These are phyloP conservation scores for Boletus pseudopeckii DNA, from an alignment of 768 basidiomycete genomes.

Conservation along the genomic window DNA sequence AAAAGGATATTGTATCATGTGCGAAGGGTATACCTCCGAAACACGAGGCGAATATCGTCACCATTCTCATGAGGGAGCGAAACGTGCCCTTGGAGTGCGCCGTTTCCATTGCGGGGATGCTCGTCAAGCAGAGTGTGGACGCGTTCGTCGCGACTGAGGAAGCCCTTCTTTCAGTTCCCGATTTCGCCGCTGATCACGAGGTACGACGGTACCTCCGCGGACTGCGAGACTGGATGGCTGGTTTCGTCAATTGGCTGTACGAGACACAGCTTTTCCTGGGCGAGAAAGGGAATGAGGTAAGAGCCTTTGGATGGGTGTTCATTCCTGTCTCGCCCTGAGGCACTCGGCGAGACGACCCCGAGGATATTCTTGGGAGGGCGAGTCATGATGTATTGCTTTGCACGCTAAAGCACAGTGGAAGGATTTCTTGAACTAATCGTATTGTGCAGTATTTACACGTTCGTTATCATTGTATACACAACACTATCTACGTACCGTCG, in stretches of 20 bases:
- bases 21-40: slow-evolving; percentile 40
- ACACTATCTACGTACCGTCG: background rate
- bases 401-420: background rate
- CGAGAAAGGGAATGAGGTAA: slow-evolving; percentile 52
- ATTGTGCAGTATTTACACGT: background rate
- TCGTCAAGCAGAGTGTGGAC: slow-evolving; percentile 29
- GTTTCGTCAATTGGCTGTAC: slow-evolving; percentile 62
- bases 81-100: slow-evolving; percentile 50
- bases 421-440: slow-evolving; percentile 7
- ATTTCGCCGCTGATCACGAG: slow-evolving; percentile 21
- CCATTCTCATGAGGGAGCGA: slow-evolving; percentile 44
- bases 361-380: background rate
- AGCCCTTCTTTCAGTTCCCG: slow-evolving; percentile 14
- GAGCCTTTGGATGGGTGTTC: slow-evolving; percentile 63
- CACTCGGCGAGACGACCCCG: background rate
- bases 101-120: slow-evolving; percentile 16
- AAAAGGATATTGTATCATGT: slow-evolving; percentile 59
- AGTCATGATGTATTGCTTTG: slow-evolving; percentile 3
- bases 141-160: slow-evolving; percentile 27
- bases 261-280: slow-evolving; percentile 62
- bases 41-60: slow-evolving; percentile 45
- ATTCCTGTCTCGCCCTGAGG: slow-evolving; percentile 27
- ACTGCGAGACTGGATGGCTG: slow-evolving; percentile 53
- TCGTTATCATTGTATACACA: background rate
- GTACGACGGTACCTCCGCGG: slow-evolving; percentile 43